phyloP scores from a whole-genome alignment of 1,139 yeast genomes.

The Pneumocystis oryctolagi region DNA sequence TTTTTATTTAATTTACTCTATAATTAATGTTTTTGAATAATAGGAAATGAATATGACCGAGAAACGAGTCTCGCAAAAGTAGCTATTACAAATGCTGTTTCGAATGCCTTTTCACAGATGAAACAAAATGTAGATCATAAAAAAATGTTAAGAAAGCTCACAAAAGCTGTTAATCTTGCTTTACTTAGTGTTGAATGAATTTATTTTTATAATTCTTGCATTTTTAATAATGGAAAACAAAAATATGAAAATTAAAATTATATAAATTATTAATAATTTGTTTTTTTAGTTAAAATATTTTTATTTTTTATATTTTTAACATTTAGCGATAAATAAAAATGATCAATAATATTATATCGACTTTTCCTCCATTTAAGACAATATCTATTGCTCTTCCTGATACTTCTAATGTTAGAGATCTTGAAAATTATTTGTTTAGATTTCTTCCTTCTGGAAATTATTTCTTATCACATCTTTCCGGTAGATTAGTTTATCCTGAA shows the following conservation, averaged over 20 bases:
- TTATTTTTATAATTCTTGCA: background rate
- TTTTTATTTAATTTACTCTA: background rate
- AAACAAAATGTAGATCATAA: background rate
- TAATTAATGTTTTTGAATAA: background rate
- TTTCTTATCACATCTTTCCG: background rate
- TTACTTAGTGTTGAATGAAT: background rate
- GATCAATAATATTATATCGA: background rate
- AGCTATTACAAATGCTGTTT: background rate
- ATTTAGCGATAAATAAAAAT: background rate
- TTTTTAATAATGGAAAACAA: background rate
- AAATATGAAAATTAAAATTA: background rate
- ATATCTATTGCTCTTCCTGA: background rate
- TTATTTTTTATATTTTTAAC: background rate
- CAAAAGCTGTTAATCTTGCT: background rate
- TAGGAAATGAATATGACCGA: background rate
- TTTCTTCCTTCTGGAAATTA: background rate
- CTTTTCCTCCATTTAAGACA: background rate
- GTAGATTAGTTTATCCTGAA: background rate
- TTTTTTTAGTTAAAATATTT: background rate
- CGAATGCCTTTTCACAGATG: background rate
- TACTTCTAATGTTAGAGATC: background rate
- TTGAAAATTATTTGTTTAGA: background rate
- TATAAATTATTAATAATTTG: background rate
- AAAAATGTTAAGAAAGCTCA: background rate
- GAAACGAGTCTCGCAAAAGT: background rate